Conservation (phyloP, 495 filamentous ascomycete species). For the Xanthoparmelia taractica region DNA sequence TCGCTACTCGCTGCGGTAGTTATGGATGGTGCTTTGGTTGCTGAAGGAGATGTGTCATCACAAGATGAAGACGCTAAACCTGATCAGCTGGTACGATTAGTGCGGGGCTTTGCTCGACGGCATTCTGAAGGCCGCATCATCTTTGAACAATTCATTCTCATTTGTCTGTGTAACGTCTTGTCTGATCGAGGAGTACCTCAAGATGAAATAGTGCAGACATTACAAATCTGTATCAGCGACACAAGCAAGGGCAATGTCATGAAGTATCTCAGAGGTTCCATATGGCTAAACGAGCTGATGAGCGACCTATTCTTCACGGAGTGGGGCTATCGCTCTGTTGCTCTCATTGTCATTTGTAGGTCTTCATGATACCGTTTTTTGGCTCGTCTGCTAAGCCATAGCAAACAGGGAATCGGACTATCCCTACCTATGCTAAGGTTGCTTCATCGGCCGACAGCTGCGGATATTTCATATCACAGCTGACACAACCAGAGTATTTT, state of each 20-base stretch:
- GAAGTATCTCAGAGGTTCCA: background rate
- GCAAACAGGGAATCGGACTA: background rate
- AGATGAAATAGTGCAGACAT: background rate
- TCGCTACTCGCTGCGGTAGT: background rate
- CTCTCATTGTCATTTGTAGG: background rate
- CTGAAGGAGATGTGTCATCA: background rate
- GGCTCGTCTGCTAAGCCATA: background rate
- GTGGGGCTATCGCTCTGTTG: background rate
- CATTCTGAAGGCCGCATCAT: background rate
- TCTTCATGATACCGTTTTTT: background rate
- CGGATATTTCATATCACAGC: background rate
- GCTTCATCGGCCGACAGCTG: background rate
- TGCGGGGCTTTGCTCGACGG: background rate
- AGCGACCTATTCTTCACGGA: background rate
- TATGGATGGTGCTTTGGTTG: background rate
- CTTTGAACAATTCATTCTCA: background rate
- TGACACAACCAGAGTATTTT: background rate
- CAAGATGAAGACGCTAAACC: background rate
- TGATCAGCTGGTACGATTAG: background rate
- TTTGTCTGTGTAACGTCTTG: background rate
- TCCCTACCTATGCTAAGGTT: background rate
- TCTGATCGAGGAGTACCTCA: background rate
- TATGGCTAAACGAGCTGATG: background rate
- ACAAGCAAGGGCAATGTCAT: background rate
- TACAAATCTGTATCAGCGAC: background rate